A percentile compares a stretch with the other conserved stretches of the same genome.
These are phyloP conservation scores for Leccinum disarticulatum DNA, from an alignment of 768 basidiomycete species.

Conservation along the genomic window DNA sequence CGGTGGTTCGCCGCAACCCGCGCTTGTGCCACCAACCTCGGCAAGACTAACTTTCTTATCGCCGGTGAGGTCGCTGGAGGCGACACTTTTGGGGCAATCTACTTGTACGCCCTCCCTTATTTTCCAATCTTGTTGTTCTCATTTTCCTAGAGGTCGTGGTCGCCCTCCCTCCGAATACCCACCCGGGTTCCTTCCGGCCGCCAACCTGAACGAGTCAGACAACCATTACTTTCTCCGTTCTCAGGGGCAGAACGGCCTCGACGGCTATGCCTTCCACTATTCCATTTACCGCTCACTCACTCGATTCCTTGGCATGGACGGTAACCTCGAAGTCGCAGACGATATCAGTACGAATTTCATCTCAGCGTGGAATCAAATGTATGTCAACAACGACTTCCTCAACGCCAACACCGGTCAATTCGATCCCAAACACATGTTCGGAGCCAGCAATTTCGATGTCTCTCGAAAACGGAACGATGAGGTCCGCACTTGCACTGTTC, in stretches of 20 bases:
- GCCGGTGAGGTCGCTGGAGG: slow-evolving; percentile 95
- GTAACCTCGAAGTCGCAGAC: slow-evolving; percentile 88
- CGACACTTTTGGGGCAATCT: slow-evolving; percentile 83
- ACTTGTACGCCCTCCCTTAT: slow-evolving; percentile 54
- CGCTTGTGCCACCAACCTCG: slow-evolving; percentile 65
- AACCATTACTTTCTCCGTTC: slow-evolving; percentile 81
- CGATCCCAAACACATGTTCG: slow-evolving; percentile 88
- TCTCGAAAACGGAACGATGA: slow-evolving; percentile 79
- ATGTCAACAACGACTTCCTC: slow-evolving; percentile 83
- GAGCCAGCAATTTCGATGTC: slow-evolving; percentile 92
- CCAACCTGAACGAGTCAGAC: slow-evolving; percentile 59
- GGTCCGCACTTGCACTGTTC: slow-evolving; percentile 75
- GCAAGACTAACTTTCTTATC: slow-evolving; percentile 88
- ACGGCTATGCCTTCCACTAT: slow-evolving; percentile 89
- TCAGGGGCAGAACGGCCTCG: slow-evolving; percentile 58
- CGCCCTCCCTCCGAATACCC: slow-evolving; percentile 75
- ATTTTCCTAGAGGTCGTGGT: slow-evolving; percentile 69
- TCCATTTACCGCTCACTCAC: slow-evolving; percentile 85
- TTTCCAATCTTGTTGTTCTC: background rate
- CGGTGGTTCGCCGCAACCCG: slow-evolving; percentile 74
- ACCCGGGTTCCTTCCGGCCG: slow-evolving; percentile 64
- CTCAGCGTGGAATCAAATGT: slow-evolving; percentile 90
- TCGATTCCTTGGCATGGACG: slow-evolving; percentile 94
- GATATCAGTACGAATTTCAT: slow-evolving; percentile 82
- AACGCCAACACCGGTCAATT: slow-evolving; percentile 63